Base-by-base conservation (phyloP, 2,329 filamentous ascomycete species). In the Cladosporium colombiae region DNA sequence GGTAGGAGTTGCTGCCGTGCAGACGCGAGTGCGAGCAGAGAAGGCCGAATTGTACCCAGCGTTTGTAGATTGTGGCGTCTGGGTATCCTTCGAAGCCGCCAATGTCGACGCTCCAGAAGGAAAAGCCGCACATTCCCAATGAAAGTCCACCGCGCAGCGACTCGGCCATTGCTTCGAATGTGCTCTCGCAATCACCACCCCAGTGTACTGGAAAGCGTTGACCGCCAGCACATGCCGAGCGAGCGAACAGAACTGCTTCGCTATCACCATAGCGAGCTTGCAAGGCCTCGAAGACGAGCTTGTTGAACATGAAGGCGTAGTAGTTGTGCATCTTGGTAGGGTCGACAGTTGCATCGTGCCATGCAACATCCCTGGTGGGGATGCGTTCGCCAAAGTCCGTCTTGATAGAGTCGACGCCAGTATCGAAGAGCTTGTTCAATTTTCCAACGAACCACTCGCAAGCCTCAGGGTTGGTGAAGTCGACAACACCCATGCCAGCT, bases 331-430 rank as follows among this genome's bases (percentile, higher is more conserved):
- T 92, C 71, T 85, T 85, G 60, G 80, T 80, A 1, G 88, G 84
- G 70, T 91, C 88, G n/a, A 81, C 74, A 5, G 80, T 81, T 57
- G 79, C 73, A 70, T 91, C 88, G 72, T 86, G 81, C 84, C 89
- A 92, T 69, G 85, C 81, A 6, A 91, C 85, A 69, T 89, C 86
- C 58, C 84, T 81, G 5, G 84, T 85, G 0, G 89, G 89, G 63
- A 92, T 88, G 29, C 89, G 84, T 78, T 92, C 89, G 64, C 89
- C 89, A 75, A 92, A 92, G 73, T 92, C 89, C 8, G 89, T 91
- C 79, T 92, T 92, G 81, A 92, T 86, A 65, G 84, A 83, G 74
- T 92, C 89, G 62, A 92, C 85, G 11, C 90, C 89, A 71, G 86
- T 82, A 68, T 90, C 86, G 70, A 91, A 89, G 2, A 92, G 82